These are phyloP conservation scores for Cystofilobasidium macerans DNA, from an alignment of 768 basidiomycete species.

Conservation along the genomic window DNA sequence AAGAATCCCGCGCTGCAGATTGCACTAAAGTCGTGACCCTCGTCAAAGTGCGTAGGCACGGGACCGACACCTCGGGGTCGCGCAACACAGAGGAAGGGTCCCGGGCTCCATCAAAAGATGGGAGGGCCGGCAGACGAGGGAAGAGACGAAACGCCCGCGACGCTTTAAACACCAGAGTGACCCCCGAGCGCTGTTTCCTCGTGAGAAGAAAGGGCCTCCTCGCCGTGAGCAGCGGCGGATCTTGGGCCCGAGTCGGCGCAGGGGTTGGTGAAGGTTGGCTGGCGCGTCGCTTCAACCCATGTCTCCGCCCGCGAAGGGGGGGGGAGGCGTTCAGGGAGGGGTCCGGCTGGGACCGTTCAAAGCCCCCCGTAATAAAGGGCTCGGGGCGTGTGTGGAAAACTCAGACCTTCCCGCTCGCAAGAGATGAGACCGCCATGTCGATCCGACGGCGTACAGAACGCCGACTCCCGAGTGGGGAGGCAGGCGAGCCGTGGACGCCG, in stretches of 20 bases:
- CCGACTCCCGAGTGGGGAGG: neutral
- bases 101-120: no score
- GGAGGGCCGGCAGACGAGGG: neutral
- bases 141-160: neutral
- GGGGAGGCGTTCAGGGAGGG: neutral
- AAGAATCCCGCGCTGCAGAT: neutral
- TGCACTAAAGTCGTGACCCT: neutral
- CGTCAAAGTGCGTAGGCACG: neutral
- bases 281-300: neutral
- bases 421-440: neutral
- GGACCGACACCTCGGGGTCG: neutral
- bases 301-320: no score
- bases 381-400: constrained; percentile 4
- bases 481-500: no score
- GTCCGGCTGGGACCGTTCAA: constrained; percentile 7
- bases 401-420: constrained; percentile 11
- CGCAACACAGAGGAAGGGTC: neutral
- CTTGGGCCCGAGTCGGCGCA: neutral
- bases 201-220: neutral
- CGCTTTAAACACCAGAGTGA: neutral
- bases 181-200: neutral
- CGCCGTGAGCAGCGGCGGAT: neutral
- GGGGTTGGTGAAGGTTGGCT: neutral
- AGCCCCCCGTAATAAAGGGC: neutral
- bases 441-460: neutral